These are phyloP conservation scores for Haberlea rhodopensis DNA, from an alignment of 257 asterid species.

Conservation along the genomic window DNA sequence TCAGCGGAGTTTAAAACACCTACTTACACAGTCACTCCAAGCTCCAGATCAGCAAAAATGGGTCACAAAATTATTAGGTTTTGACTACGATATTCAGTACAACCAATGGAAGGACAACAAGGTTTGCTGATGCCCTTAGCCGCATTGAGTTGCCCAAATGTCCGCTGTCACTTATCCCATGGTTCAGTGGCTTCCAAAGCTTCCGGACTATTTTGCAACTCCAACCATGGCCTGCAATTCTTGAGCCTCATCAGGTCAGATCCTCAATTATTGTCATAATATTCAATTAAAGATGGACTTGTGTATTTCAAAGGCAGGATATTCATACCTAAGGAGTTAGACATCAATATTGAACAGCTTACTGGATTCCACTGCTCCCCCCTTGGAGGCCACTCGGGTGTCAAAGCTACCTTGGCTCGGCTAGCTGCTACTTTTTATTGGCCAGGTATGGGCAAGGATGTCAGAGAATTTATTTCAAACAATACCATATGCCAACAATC, in stretches of 20 bases:
- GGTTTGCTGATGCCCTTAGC: not conserved
- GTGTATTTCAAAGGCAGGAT: not conserved
- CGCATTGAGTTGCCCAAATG: not conserved
- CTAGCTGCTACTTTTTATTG: too few relatives aligned
- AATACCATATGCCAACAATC: not conserved
- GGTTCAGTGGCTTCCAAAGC: too few relatives aligned
- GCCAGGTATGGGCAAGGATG: not conserved
- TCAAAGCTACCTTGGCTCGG: not conserved
- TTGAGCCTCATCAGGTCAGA: not conserved
- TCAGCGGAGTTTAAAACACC: not conserved
- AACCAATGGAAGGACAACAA: not conserved
- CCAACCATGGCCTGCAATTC: not conserved
- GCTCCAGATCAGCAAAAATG: not conserved
- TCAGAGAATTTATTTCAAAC: not conserved
- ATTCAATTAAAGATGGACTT: not conserved
- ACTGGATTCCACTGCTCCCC: not conserved
- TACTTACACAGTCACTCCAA: not conserved
- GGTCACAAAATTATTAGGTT: too few relatives aligned
- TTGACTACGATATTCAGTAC: not conserved
- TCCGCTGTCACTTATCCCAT: not conserved
- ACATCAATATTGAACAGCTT: not conserved
- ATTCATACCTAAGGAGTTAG: not conserved
- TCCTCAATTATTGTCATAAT: not conserved
- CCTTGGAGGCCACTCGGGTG: not conserved
- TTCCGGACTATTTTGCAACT: not conserved